phyloP scores from a whole-genome alignment of 2,329 filamentous ascomycete genomes.

The Xylariaceae sp. region DNA sequence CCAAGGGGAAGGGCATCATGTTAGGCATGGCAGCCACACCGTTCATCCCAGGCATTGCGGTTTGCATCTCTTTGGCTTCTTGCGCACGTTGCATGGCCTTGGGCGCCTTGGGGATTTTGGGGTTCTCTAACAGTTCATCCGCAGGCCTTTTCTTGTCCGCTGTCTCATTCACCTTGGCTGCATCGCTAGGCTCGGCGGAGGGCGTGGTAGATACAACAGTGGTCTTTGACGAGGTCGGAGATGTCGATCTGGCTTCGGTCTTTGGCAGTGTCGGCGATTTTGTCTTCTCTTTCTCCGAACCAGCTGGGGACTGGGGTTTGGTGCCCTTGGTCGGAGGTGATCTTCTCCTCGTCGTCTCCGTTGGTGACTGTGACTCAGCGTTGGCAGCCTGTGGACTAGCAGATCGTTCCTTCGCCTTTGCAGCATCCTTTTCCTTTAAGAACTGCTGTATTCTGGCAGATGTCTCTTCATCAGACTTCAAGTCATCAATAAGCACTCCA shows the following conservation, averaged over 20 bases:
- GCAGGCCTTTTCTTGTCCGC: constrained; percentile 72
- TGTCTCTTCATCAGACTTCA: constrained; percentile 75
- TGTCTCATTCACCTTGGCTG: constrained; percentile 17
- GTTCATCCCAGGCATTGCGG: constrained; percentile 32
- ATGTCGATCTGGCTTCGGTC: constrained; percentile 26
- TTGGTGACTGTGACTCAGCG: constrained; percentile 24
- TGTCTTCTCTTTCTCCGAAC: constrained; percentile 28
- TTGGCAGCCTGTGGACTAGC: constrained; percentile 40
- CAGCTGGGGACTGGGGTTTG: constrained; percentile 28
- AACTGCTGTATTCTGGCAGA: constrained; percentile 74
- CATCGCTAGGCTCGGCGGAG: constrained; percentile 19
- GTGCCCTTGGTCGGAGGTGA: constrained; percentile 32
- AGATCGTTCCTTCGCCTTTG: constrained; percentile 39
- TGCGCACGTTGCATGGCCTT: constrained; percentile 56
- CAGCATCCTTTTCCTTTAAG: constrained; percentile 51
- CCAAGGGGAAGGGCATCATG: constrained; percentile 38
- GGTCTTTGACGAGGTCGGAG: constrained; percentile 19
- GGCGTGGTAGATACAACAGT: constrained; percentile 23
- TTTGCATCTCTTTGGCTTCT: constrained; percentile 43
- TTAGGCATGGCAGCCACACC: constrained; percentile 43
- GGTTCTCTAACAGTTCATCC: constrained; percentile 63
- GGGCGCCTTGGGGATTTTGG: constrained; percentile 59
- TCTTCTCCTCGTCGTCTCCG: constrained; percentile 28
- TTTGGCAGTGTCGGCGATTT: constrained; percentile 23
- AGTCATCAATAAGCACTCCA: constrained; percentile 87